Evolutionary conservation across 805 yeast species (phyloP).

Genomic region (Saturnispora galanensis): DNA sequence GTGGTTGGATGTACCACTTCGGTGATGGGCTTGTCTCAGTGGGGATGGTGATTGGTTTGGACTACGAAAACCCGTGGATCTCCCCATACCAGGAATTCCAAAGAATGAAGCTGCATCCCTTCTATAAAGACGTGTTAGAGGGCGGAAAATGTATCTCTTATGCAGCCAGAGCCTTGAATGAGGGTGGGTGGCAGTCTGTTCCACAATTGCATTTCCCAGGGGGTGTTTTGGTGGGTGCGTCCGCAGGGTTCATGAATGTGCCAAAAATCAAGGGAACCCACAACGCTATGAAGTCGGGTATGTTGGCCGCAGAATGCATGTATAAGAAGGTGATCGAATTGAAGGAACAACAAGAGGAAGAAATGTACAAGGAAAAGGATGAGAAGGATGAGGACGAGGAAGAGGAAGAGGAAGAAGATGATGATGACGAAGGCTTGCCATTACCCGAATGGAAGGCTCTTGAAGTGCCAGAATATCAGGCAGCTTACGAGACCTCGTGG

Average conservation of each 20-base stretch:
- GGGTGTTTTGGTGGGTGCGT: slow-evolving; percentile 87
- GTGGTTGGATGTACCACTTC: slow-evolving; percentile 95
- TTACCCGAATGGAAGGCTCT: slow-evolving; percentile 34
- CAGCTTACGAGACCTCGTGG: slow-evolving; percentile 69
- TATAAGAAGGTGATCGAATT: slow-evolving; percentile 39
- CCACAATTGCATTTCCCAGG: slow-evolving; percentile 93
- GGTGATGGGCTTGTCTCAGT: slow-evolving; percentile 87
- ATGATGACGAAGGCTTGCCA: slow-evolving; percentile 28
- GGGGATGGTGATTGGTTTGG: slow-evolving; percentile 92
- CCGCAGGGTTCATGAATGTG: slow-evolving; percentile 95
- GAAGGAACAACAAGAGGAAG: slow-evolving; percentile 32
- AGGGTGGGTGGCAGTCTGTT: slow-evolving; percentile 92
- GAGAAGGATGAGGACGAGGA: slow-evolving; percentile 25
- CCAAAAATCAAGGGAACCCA: slow-evolving; percentile 98
- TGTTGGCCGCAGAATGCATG: slow-evolving; percentile 86
- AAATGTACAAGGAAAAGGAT: slow-evolving; percentile 27
- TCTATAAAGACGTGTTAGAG: slow-evolving; percentile 57
- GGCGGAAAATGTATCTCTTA: slow-evolving; percentile 92
- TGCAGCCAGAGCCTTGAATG: slow-evolving; percentile 94
- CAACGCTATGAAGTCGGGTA: slow-evolving; percentile 93
- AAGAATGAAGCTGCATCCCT: slow-evolving; percentile 86
- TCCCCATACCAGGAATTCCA: slow-evolving; percentile 97
- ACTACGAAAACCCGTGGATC: slow-evolving; percentile 88
- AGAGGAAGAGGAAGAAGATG: slow-evolving; percentile 33
- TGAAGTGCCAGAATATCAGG: slow-evolving; percentile 51